Conservation (phyloP, 1,139 yeast genomes). For the Taphrina confusa region DNA sequence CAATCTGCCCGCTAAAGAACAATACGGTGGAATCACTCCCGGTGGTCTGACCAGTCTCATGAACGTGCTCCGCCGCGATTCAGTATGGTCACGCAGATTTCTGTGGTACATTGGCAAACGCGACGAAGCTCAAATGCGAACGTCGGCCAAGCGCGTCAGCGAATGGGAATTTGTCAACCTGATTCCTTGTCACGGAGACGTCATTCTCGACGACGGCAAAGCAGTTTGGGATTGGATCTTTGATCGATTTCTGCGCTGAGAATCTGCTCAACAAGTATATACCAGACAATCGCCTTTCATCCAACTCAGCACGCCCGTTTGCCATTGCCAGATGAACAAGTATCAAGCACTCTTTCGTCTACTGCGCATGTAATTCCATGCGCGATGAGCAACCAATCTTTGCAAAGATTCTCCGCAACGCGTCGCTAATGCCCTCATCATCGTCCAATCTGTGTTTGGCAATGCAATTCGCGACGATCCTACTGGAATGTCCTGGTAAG, state of each 20-base stretch:
- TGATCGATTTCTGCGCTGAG: neutral
- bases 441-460: constrained; percentile 20
- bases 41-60: constrained; percentile 12
- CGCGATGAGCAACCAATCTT: constrained; percentile 15
- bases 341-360: too few species aligned
- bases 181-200: constrained; percentile 60
- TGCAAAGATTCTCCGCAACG: constrained; percentile 18
- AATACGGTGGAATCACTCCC: constrained; percentile 47
- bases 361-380: constrained; percentile 1
- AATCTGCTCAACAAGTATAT: too few species aligned
- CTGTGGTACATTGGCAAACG: constrained; percentile 9
- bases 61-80: constrained; percentile 1
- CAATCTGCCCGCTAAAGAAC: constrained; percentile 55
- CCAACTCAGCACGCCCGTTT: too few species aligned
- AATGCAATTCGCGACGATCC: constrained; percentile 20
- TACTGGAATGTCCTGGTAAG: constrained; percentile 17
- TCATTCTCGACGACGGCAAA: constrained; percentile 48
- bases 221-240: constrained; percentile 29
- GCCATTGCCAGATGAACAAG: too few species aligned
- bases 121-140: constrained; percentile 12
- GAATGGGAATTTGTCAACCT: constrained; percentile 10
- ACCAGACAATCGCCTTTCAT: too few species aligned
- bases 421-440: constrained; percentile 20
- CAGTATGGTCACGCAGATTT: constrained; percentile 17
- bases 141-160: constrained; percentile 1